Percentiles rank a stretch among this genome's conserved stretches.
Conservation (phyloP, 2,329 filamentous ascomycete genomes). For the Didymellaceae sp. region DNA sequence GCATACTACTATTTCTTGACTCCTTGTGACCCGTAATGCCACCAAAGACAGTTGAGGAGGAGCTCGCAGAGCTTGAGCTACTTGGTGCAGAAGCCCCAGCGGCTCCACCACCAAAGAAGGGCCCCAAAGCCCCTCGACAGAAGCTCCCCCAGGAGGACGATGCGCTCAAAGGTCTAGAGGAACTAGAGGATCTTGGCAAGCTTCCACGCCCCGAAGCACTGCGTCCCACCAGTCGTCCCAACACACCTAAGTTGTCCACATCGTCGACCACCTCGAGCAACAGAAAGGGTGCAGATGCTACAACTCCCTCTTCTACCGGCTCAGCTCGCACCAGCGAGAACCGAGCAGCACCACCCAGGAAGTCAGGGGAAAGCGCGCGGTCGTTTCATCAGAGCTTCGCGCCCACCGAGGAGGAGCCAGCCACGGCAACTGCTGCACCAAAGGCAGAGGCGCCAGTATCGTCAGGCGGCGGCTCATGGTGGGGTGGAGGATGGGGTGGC, state of each 20-base stretch:
- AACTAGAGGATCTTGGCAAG: slow-evolving; percentile 62
- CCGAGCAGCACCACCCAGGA: slow-evolving; percentile 62
- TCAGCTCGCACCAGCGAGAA: slow-evolving; percentile 65
- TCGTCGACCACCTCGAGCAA: slow-evolving; percentile 52
- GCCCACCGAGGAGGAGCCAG: slow-evolving; percentile 59
- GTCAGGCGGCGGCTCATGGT: slow-evolving; percentile 52
- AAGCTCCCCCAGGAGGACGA: slow-evolving; percentile 64
- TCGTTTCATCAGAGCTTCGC: slow-evolving; percentile 76
- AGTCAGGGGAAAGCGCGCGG: slow-evolving; percentile 78
- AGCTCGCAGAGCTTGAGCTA: slow-evolving; percentile 54
- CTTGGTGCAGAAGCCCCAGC: slow-evolving; percentile 42
- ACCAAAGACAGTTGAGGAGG: slow-evolving; percentile 54
- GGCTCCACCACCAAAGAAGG: slow-evolving; percentile 51
- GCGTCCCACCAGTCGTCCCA: slow-evolving; percentile 71
- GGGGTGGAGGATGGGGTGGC: slow-evolving; percentile 79
- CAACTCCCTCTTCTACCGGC: slow-evolving; percentile 48
- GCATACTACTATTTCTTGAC: background rate
- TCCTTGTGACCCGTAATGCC: slow-evolving; percentile 34
- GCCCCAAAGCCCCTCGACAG: slow-evolving; percentile 52
- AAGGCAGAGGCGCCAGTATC: slow-evolving; percentile 51
- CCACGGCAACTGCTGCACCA: slow-evolving; percentile 58
- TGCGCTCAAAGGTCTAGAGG: slow-evolving; percentile 85
- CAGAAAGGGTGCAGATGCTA: slow-evolving; percentile 42
- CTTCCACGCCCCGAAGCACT: slow-evolving; percentile 63
- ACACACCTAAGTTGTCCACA: slow-evolving; percentile 74